A percentile compares a stretch with the other conserved stretches of the same genome.
phyloP scores from a whole-genome alignment of 164 flowering plant species.

The Malania oleifera region DNA sequence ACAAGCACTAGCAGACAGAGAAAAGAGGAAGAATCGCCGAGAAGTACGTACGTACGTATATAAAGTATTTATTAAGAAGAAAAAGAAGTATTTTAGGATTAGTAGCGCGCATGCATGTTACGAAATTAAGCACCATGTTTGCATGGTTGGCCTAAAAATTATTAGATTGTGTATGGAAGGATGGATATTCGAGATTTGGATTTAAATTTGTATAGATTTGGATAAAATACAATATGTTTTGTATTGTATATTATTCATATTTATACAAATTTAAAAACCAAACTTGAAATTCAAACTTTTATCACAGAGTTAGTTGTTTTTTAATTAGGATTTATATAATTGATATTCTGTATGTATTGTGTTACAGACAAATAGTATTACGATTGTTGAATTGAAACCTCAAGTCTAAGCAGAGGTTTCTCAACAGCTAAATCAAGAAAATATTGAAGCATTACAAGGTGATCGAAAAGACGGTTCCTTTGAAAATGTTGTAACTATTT shows the following conservation, averaged over 20 bases:
- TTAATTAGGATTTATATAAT: no score
- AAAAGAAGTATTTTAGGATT: not conserved
- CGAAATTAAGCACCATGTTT: slow-evolving; percentile 13
- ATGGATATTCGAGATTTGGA: no score
- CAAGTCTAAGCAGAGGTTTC: slow-evolving; percentile 10
- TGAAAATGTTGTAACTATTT: slow-evolving; percentile 5
- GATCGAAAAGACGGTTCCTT: not conserved
- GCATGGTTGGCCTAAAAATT: not conserved
- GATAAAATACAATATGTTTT: no score
- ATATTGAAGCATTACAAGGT: not conserved
- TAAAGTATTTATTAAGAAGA: no score
- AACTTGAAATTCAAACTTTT: no score
- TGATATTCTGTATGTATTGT: slow-evolving; percentile 3
- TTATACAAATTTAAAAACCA: no score
- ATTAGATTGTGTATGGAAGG: slow-evolving; percentile 6
- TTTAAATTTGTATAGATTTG: no score
- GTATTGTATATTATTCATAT: no score
- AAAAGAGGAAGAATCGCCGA: no score
- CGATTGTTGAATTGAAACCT: slow-evolving; percentile 14
- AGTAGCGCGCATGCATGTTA: slow-evolving; percentile 3
- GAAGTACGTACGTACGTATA: no score
- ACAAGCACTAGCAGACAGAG: slow-evolving; percentile 18
- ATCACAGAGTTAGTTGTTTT: no score
- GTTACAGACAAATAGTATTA: not conserved
- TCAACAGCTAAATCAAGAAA: slow-evolving; percentile 16